Base-by-base conservation (phyloP, 768 basidiomycete genomes). In the Rhizopogon rudus region DNA sequence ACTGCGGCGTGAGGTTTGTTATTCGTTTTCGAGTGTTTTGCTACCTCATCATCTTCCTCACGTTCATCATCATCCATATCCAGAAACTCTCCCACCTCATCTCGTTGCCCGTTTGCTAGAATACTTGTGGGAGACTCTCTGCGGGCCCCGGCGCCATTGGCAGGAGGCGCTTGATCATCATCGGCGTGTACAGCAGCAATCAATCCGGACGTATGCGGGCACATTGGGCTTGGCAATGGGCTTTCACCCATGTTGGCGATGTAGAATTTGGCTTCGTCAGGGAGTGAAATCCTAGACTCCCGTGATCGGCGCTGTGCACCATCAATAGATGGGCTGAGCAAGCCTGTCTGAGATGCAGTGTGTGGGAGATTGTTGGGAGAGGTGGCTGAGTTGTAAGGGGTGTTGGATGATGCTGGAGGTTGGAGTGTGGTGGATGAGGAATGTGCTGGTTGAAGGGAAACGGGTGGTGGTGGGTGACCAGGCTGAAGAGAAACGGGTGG, bases 261-360 rank as follows among this genome's bases (percentile, higher is more conserved):
- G 63, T 88, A 91, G 46, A 80, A 82, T 59, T 76, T 81, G 14
- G 89, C 86, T 66, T 92, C 91, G 53, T 91, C 88, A 1, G 90
- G 87, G 39, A 91, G 75, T 35, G 85, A 82, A 49, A 86, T 80
- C 22, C 80, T 78, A 8, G 87, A 90, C 50, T 86, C 85, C 53
- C 85, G 80, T n/a, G 81, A 80, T 16, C 75, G 60, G 5, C 71
- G 65, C n/a, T 67, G 66, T 20, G 69, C 67, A 57, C 65, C 64
- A 63, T 75, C 69, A 17, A 65, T 59, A 41, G 61, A 66, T 39
- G 60, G 67, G 45, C 54, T 66, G 40, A 63, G 65, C 33, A 59
- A 56, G 33, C 46, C 52, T 14, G 60, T 54, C 44, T 31, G 40
- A 17, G 53, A 54, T 31, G 54, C 50, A 68, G 61, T 45, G 54